These are phyloP conservation scores for Corinectria fuckeliana DNA, from an alignment of 2,329 filamentous ascomycete species.

Conservation along the genomic window DNA sequence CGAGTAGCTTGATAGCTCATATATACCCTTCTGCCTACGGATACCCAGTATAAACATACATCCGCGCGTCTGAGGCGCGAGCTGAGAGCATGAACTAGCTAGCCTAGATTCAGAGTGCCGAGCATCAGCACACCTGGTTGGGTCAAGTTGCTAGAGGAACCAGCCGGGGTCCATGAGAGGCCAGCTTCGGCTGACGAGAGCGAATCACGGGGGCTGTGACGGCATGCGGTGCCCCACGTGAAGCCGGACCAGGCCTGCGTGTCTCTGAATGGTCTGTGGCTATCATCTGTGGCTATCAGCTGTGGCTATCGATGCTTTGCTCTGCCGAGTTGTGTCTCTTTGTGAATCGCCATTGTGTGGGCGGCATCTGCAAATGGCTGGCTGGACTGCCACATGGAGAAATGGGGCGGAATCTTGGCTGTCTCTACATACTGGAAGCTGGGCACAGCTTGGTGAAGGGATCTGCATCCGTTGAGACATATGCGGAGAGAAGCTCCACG, in stretches of 20 bases:
- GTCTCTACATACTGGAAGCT: not conserved
- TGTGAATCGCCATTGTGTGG: not conserved
- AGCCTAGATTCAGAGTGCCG: slow-evolving; percentile 2
- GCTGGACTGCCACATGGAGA: slow-evolving; percentile 8
- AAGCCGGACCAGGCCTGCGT: slow-evolving; percentile 19
- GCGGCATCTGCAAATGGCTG: slow-evolving; percentile 5
- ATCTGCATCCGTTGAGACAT: not conserved
- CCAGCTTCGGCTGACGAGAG: not conserved
- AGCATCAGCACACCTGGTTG: slow-evolving; percentile 3
- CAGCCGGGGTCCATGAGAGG: slow-evolving; percentile 10
- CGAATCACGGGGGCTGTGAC: slow-evolving; percentile 27
- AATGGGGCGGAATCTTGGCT: not conserved
- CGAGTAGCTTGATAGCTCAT: not conserved
- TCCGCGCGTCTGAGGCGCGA: slow-evolving; percentile 1
- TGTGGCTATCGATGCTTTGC: not conserved
- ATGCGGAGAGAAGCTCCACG: not conserved
- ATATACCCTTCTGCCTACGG: slow-evolving; percentile 5
- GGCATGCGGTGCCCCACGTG: slow-evolving; percentile 30
- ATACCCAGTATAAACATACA: not conserved
- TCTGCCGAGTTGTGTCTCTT: too few relatives aligned
- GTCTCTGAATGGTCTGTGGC: slow-evolving; percentile 22
- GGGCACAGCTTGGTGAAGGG: not conserved
- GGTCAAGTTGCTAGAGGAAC: slow-evolving; percentile 24
- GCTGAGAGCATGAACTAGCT: not conserved
- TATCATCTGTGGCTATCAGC: not conserved